Percentiles rank a stretch among this genome's conserved stretches.
Evolutionary conservation across 2,329 filamentous ascomycete genomes (phyloP).

Genomic region (Dissoconium aciculare): DNA sequence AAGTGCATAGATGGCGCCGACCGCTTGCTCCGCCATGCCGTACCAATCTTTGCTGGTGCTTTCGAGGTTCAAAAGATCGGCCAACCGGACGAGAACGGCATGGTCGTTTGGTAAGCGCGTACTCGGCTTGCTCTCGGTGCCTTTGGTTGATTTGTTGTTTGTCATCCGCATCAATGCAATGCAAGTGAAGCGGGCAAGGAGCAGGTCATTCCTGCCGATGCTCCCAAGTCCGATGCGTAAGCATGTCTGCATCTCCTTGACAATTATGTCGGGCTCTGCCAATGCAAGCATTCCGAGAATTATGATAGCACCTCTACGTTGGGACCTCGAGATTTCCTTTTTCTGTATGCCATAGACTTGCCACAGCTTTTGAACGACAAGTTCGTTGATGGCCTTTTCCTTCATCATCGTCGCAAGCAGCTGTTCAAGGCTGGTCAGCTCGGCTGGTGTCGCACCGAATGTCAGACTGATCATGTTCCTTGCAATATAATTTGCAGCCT

Average conservation of each 20-base stretch:
- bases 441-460: slow-evolving; percentile 85
- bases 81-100: slow-evolving; percentile 65
- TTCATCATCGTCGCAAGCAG: slow-evolving; percentile 97
- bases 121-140: slow-evolving; percentile 47
- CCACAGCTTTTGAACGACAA: slow-evolving; percentile 86
- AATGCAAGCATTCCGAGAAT: slow-evolving; percentile 92
- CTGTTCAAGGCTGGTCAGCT: slow-evolving; percentile 89
- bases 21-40: slow-evolving; percentile 87
- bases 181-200: slow-evolving; percentile 88
- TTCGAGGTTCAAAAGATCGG: slow-evolving; percentile 68
- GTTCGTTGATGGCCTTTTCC: slow-evolving; percentile 67
- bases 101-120: slow-evolving; percentile 83
- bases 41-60: slow-evolving; percentile 88
- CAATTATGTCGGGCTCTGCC: slow-evolving; percentile 80
- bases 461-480: slow-evolving; percentile 98
- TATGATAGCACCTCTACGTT: slow-evolving; percentile 86
- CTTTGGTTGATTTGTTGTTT: slow-evolving; percentile 63
- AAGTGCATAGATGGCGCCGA: slow-evolving; percentile 85
- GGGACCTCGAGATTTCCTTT: slow-evolving; percentile 79
- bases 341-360: slow-evolving; percentile 92
- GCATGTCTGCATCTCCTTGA: slow-evolving; percentile 91
- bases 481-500: slow-evolving; percentile 87
- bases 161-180: slow-evolving; percentile 85
- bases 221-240: slow-evolving; percentile 73
- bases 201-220: slow-evolving; percentile 67